These are phyloP conservation scores for Cynanchum wilfordii DNA, from an alignment of 257 asterid species.

Conservation along the genomic window DNA sequence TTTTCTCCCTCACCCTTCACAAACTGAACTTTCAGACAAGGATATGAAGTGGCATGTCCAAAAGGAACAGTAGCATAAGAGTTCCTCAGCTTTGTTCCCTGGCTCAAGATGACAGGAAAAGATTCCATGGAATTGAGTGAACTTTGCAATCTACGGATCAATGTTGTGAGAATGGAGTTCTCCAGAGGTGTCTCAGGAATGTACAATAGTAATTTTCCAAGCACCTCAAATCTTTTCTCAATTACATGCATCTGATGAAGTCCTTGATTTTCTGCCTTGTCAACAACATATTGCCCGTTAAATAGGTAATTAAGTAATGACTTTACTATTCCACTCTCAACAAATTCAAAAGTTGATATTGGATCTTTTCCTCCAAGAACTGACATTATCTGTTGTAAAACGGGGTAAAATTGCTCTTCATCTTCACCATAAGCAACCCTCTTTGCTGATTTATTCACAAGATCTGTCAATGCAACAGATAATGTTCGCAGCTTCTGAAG, in stretches of 20 bases:
- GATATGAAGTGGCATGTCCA: conserved; percentile 63
- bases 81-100: conserved; percentile 42
- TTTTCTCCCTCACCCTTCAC: conserved; percentile 56
- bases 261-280: conserved; percentile 22
- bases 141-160: conserved; percentile 55
- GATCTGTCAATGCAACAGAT: conserved; percentile 41
- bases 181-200: conserved; percentile 29
- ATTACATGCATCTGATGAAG: conserved; percentile 23
- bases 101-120: conserved; percentile 66
- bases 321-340: conserved; percentile 82
- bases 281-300: conserved; percentile 40
- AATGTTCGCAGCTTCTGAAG: conserved; percentile 68
- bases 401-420: conserved; percentile 49
- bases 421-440: conserved; percentile 34
- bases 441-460: conserved; percentile 32
- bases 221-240: conserved; percentile 66
- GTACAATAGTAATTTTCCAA: conserved; percentile 59
- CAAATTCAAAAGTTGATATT: conserved; percentile 90
- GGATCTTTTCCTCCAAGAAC: conserved; percentile 61
- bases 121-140: conserved; percentile 80
- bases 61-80: conserved; percentile 73
- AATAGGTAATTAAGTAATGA: conserved; percentile 64
- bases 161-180: conserved; percentile 41
- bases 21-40: conserved; percentile 75
- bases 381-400: conserved; percentile 58